phyloP scores from a whole-genome alignment of 2,329 filamentous ascomycete species.

The Aspergillus sp. region DNA sequence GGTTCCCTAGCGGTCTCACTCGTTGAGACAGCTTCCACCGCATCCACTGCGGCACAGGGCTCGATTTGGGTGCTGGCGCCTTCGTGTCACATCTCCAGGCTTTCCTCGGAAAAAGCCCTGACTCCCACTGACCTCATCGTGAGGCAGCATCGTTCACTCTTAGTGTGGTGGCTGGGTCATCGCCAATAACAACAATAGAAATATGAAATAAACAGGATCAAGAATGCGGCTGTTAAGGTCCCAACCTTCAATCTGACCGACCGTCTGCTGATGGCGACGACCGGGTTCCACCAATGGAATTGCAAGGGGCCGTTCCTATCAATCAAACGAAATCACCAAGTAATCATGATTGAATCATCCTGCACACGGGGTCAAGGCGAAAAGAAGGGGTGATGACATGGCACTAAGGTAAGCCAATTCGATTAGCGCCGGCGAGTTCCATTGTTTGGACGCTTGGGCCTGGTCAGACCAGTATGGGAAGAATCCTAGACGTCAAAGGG shows the following conservation, averaged over 20 bases:
- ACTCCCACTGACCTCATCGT: slow-evolving; percentile 1
- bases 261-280: background rate
- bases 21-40: too few species aligned
- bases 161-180: background rate
- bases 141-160: slow-evolving; percentile 3
- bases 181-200: background rate
- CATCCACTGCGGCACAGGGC: too few species aligned
- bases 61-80: background rate
- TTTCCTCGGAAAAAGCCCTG: too few species aligned
- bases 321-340: too few species aligned
- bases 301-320: background rate
- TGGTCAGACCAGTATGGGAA: background rate
- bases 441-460: background rate
- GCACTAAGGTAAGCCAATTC: background rate
- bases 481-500: too few species aligned
- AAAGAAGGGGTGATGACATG: background rate
- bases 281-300: background rate
- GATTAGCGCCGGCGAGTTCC: background rate
- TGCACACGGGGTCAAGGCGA: background rate
- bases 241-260: background rate
- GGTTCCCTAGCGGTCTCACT: too few species aligned
- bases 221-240: background rate
- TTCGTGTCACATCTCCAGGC: background rate
- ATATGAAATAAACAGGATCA: background rate
- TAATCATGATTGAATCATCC: too few species aligned